phyloP scores from a whole-genome alignment of 2,329 filamentous ascomycete species.

The Calonectria leucothoes region DNA sequence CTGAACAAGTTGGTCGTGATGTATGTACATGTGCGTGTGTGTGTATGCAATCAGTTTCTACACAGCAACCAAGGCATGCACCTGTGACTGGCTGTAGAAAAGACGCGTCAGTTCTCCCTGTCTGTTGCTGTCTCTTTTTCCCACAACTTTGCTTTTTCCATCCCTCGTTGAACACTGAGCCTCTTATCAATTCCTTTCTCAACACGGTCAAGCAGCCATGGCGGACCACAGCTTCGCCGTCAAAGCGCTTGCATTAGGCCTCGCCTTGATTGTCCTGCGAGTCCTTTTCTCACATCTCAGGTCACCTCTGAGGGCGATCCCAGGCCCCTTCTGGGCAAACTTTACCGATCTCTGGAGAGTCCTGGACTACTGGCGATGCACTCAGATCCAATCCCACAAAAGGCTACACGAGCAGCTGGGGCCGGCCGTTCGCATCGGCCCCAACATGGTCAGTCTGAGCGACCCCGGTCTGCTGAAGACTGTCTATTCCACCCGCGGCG shows the following conservation, averaged over 20 bases:
- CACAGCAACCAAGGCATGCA: no score
- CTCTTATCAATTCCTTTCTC: background rate
- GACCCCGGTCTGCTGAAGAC: conserved; percentile 7
- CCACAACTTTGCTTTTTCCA: background rate
- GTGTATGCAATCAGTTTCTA: background rate
- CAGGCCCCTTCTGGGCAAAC: background rate
- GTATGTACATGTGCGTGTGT: no score
- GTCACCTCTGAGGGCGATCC: conserved; percentile 4
- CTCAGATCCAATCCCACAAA: conserved; percentile 2
- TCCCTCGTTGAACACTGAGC: background rate
- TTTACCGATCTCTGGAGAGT: conserved; percentile 10
- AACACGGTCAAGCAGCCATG: background rate
- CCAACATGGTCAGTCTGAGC: conserved; percentile 17
- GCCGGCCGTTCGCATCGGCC: conserved; percentile 8
- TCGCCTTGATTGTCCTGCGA: background rate
- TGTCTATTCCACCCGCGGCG: conserved; percentile 9
- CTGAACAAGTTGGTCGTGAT: background rate
- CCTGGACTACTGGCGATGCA: conserved; percentile 7
- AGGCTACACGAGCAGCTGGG: conserved; percentile 5
- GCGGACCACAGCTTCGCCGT: background rate
- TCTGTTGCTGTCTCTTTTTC: background rate
- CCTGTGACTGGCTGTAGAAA: background rate
- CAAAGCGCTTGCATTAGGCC: conserved; percentile 3
- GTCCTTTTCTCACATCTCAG: background rate
- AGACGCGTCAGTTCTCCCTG: background rate